These are phyloP conservation scores for Marsdenia floribunda DNA, from an alignment of 257 asterid species.

Conservation along the genomic window DNA sequence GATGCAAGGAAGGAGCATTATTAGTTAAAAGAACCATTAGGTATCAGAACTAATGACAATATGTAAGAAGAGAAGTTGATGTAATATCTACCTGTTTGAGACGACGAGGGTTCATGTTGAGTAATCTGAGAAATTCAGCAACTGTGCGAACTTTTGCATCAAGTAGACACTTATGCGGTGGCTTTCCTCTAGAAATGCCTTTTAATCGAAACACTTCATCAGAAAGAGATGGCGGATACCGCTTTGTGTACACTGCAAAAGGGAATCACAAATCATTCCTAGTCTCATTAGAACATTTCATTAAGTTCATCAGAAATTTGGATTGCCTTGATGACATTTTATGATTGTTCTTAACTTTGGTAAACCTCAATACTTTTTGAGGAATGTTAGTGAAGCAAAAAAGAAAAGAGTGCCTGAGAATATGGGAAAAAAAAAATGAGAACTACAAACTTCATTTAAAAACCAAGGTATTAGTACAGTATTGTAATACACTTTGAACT, in stretches of 20 bases:
- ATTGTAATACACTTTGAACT: background rate
- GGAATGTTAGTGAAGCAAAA: background rate
- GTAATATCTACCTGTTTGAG: slow-evolving; percentile 40
- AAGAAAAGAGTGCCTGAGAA: background rate
- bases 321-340: background rate
- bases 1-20: background rate
- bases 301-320: background rate
- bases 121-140: slow-evolving; percentile 45
- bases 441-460: background rate
- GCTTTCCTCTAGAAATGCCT: slow-evolving; percentile 26
- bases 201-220: slow-evolving; percentile 44
- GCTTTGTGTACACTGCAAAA: slow-evolving; percentile 45
- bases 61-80: background rate
- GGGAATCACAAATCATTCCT: background rate
- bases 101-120: slow-evolving; percentile 29
- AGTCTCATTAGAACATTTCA: background rate
- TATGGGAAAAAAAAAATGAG: too few species aligned
- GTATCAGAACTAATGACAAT: too few species aligned
- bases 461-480: background rate
- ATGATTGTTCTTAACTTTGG: background rate
- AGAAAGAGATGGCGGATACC: slow-evolving; percentile 29
- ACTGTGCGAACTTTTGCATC: slow-evolving; percentile 28
- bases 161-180: slow-evolving; percentile 24
- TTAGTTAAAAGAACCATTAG: background rate
- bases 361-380: background rate